A percentile compares a stretch with the other conserved stretches of the same genome.
Conservation (phyloP, 2,329 filamentous ascomycete species). For the Hypoxylon sp. region DNA sequence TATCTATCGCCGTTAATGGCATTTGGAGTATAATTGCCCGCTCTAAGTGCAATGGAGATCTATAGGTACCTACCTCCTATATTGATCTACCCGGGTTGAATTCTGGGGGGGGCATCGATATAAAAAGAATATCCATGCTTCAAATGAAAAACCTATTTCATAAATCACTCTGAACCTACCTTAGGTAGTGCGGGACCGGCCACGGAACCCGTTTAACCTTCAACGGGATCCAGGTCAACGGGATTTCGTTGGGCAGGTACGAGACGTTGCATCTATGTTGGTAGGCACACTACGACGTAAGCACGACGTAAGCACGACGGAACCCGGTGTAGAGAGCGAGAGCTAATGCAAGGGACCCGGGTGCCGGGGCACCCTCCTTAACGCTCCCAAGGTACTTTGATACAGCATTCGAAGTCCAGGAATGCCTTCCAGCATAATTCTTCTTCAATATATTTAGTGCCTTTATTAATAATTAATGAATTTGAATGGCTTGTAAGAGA, state of each 20-base stretch:
- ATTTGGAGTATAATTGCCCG: too few species aligned
- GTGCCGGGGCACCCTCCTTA: too few species aligned
- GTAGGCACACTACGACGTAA: too few species aligned
- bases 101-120: neutral
- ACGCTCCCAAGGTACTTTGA: neutral
- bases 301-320: neutral
- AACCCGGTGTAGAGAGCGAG: neutral
- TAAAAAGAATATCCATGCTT: neutral
- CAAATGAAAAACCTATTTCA: too few species aligned
- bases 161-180: neutral
- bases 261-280: too few species aligned
- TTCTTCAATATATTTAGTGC: neutral
- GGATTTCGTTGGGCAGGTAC: neutral
- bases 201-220: slow-evolving; percentile 10
- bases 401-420: too few species aligned
- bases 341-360: neutral
- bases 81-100: too few species aligned
- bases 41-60: too few species aligned
- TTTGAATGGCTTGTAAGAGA: neutral
- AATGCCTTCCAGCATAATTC: neutral
- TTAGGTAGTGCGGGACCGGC: neutral
- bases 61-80: too few species aligned
- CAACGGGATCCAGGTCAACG: neutral
- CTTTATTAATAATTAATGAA: neutral
- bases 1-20: too few species aligned